phyloP scores from a whole-genome alignment of 164 flowering plant species.

The Hamamelis virginiana region DNA sequence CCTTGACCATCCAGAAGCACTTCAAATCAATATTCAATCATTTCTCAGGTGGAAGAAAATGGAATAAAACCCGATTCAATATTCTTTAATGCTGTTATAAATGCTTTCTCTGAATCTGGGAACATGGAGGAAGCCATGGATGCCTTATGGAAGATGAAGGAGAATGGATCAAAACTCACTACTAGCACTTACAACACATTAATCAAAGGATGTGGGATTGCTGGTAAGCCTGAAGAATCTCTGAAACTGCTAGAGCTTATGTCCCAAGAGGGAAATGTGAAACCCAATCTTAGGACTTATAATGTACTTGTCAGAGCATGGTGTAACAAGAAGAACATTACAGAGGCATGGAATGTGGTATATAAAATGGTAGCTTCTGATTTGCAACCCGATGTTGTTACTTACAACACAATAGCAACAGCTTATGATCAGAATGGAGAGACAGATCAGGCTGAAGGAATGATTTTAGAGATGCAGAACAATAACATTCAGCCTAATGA shows the following conservation, averaged over 20 bases:
- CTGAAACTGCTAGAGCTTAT: conserved; percentile 60
- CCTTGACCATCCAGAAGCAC: conserved; percentile 63
- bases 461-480: conserved; percentile 65
- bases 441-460: conserved; percentile 57
- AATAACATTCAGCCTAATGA: conserved; percentile 60
- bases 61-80: conserved; percentile 71
- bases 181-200: conserved; percentile 88
- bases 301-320: conserved; percentile 76
- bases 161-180: conserved; percentile 69
- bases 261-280: conserved; percentile 48
- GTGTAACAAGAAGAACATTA: conserved; percentile 65
- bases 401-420: conserved; percentile 77
- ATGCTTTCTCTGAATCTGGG: conserved; percentile 84
- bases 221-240: conserved; percentile 79
- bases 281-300: conserved; percentile 78
- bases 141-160: conserved; percentile 61
- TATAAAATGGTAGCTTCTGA: conserved; percentile 65
- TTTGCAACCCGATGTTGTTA: conserved; percentile 78
- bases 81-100: conserved; percentile 76
- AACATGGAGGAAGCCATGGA: conserved; percentile 61
- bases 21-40: conserved; percentile 55
- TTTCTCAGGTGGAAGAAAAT: conserved; percentile 53
- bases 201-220: conserved; percentile 79
- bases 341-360: conserved; percentile 73
- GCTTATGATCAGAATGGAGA: conserved; percentile 71